These are phyloP conservation scores for Paecilomyces variotii DNA, from an alignment of 2,329 filamentous ascomycete genomes.

Conservation along the genomic window DNA sequence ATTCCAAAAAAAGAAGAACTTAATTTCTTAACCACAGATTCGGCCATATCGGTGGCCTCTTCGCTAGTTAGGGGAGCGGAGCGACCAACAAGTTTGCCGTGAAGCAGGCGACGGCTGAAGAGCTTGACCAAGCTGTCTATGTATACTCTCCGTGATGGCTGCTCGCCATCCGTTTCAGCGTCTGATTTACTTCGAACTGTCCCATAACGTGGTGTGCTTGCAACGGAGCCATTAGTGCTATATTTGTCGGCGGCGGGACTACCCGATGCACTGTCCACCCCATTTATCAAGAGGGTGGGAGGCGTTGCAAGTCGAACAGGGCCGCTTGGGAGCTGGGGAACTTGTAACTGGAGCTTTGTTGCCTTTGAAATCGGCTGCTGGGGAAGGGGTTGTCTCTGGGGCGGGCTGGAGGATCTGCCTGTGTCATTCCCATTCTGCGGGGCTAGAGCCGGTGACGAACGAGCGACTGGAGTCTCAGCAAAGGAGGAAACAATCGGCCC, in stretches of 20 bases:
- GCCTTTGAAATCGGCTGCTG: conserved; percentile 22
- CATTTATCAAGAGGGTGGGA: conserved; percentile 33
- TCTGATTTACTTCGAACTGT: neutral
- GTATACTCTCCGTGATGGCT: conserved; percentile 9
- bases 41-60: conserved; percentile 25
- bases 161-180: neutral
- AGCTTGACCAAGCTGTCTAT: conserved; percentile 24
- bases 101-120: conserved; percentile 24
- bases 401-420: conserved; percentile 8
- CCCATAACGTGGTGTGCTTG: conserved; percentile 2
- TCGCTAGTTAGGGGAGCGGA: conserved; percentile 17
- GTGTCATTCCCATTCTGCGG: conserved; percentile 37
- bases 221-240: conserved; percentile 9
- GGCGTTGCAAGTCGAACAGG: conserved; percentile 38
- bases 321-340: conserved; percentile 31
- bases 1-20: conserved; percentile 20
- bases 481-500: conserved; percentile 41
- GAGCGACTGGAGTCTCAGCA: conserved; percentile 30
- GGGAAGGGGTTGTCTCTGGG: conserved; percentile 3
- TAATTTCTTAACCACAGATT: conserved; percentile 22
- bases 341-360: conserved; percentile 35
- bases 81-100: conserved; percentile 21
- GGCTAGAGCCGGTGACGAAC: conserved; percentile 34
- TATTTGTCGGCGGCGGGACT: conserved; percentile 9
- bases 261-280: conserved; percentile 17